Conservation (phyloP, 2,329 filamentous ascomycete species). For the Chrysoporthe cubensis region DNA sequence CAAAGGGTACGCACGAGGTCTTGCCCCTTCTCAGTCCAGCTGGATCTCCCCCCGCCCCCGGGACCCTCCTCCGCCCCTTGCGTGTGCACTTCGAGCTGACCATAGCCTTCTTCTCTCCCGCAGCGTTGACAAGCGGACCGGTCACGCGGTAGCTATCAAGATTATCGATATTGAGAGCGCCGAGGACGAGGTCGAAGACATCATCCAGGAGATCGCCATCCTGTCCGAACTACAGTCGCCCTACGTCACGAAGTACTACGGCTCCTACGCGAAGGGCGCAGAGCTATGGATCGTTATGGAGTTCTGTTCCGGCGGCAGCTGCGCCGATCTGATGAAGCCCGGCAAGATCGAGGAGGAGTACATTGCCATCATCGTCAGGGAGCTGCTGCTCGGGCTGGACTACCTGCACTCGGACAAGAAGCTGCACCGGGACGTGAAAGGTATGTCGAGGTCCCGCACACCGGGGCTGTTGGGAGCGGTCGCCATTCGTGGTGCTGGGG, state of each 20-base stretch:
- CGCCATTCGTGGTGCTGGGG: too few species aligned
- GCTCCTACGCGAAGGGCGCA: slow-evolving; percentile 92
- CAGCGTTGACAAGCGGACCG: slow-evolving; percentile 90
- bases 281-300: slow-evolving; percentile 99
- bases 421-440: slow-evolving; percentile 94
- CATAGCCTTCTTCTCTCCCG: not conserved
- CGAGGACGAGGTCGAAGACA: slow-evolving; percentile 98
- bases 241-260: slow-evolving; percentile 97
- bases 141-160: slow-evolving; percentile 95
- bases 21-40: not conserved
- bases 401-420: slow-evolving; percentile 97
- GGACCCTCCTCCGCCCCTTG: not conserved
- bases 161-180: slow-evolving; percentile 98
- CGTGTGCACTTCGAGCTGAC: slow-evolving; percentile 23
- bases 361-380: slow-evolving; percentile 92
- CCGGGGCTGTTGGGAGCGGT: too few species aligned
- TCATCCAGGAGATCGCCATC: slow-evolving; percentile 98
- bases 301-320: slow-evolving; percentile 95
- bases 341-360: slow-evolving; percentile 91
- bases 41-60: not conserved
- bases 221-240: slow-evolving; percentile 94
- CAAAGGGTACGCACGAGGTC: slow-evolving; percentile 72
- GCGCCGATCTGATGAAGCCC: slow-evolving; percentile 93
- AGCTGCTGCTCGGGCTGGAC: slow-evolving; percentile 86
- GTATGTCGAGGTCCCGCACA: slow-evolving; percentile 48